Evolutionary conservation across 108 stramenopile species (phyloP).

Genomic region (Cyclotella atomus): DNA sequence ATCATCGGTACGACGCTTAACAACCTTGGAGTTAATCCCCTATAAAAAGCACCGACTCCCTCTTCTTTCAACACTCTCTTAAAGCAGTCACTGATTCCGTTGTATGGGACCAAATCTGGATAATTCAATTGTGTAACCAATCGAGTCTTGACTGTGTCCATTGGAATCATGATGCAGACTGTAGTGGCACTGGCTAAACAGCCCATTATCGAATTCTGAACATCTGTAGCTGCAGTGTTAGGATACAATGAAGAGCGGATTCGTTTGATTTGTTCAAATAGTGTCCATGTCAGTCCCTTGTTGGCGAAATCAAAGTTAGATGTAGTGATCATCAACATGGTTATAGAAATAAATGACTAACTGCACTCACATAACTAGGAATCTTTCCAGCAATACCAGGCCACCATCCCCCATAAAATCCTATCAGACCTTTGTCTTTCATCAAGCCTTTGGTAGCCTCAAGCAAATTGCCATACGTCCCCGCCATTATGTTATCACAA

Average conservation of each 20-base stretch:
- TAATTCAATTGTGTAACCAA: slow-evolving; percentile 85
- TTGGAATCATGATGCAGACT: slow-evolving; percentile 97
- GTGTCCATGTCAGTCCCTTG: slow-evolving; percentile 94
- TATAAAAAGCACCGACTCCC: slow-evolving; percentile 90
- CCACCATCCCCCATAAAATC: slow-evolving; percentile 98
- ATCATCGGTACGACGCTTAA: slow-evolving; percentile 98
- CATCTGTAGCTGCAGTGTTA: slow-evolving; percentile 77
- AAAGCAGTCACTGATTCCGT: slow-evolving; percentile 93
- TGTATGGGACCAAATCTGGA: slow-evolving; percentile 74
- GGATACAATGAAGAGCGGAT: slow-evolving; percentile 48
- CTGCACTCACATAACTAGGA: slow-evolving; percentile 81
- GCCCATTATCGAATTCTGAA: slow-evolving; percentile 94
- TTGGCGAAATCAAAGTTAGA: not conserved
- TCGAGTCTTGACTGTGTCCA: slow-evolving; percentile 97
- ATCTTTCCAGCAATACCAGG: slow-evolving; percentile 97
- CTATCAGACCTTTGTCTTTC: slow-evolving; percentile 68
- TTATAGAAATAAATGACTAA: slow-evolving; percentile 1
- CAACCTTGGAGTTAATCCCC: slow-evolving; percentile 91
- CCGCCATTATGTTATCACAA: slow-evolving; percentile 95
- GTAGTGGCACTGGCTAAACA: slow-evolving; percentile 91
- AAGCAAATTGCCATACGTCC: slow-evolving; percentile 85
- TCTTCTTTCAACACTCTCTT: slow-evolving; percentile 85
- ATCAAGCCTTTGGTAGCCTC: slow-evolving; percentile 67
- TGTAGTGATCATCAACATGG: no score
- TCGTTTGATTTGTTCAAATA: slow-evolving; percentile 93